Base-by-base conservation (phyloP, 116 monocot species). In the Posidonia oceanica region DNA sequence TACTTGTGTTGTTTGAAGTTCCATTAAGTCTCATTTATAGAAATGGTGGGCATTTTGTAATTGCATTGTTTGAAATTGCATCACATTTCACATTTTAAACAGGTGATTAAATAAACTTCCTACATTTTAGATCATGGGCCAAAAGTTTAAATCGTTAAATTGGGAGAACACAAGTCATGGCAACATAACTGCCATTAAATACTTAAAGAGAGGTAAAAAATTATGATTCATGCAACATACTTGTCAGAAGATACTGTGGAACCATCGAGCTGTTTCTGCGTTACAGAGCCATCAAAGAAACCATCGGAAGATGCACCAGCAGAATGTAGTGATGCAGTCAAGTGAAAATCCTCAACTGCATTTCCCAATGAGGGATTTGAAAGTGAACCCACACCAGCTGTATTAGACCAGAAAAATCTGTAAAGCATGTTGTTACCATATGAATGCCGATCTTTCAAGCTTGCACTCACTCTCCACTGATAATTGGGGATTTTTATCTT, bases 261-360 rank as follows among this genome's bases (percentile, higher is more conserved):
- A 69, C 66, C 76, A 15, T 74, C 76, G 53, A 53, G 37, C 68
- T 74, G 74, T 54, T 81, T 74, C 52, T 83, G 81, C 3, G 55
- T 39, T 40, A 52, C 14, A 39, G 68, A 48, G 3, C 72, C 79
- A 72, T 81, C 72, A 56, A 81, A 48, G 38, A 83, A 85, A 12
- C 85, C 61, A 72, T 91, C 83, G 58, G 80, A 54, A 63, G 83
- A 83, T 17, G 74, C 83, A 59, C 83, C 79, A 41, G 85, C 66
- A 69, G 84, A 82, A 73, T 68, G 76, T 23, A 70, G 52, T 5
- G 74, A 57, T 13, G 59, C 51, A 75, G 81, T 70, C n/a, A 76
- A 54, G 18, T 75, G 82, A 36, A 84, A 79, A 67, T 81, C 76
- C 73, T 72, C 68, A n/a, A 52, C n/a, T 74, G 67, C 67, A 42